These are phyloP conservation scores for Hymenoscyphus repandus DNA, from an alignment of 2,329 filamentous ascomycete genomes.

Conservation along the genomic window DNA sequence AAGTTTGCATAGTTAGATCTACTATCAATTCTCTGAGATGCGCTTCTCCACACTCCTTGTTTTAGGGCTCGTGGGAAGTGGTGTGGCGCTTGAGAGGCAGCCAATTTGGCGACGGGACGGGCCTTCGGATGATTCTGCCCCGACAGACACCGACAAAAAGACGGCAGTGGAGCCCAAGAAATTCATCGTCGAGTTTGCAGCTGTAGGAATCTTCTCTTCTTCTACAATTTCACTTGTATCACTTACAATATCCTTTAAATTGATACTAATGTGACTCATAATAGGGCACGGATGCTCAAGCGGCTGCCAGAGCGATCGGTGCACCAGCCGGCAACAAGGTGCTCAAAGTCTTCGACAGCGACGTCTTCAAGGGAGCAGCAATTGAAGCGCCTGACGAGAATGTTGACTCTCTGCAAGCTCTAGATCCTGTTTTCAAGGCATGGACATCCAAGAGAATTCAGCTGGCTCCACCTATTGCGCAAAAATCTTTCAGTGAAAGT, in stretches of 20 bases:
- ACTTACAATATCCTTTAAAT: background rate
- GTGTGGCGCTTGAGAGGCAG: background rate
- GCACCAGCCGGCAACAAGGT: background rate
- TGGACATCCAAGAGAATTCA: background rate
- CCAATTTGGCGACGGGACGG: background rate
- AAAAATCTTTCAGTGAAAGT: background rate
- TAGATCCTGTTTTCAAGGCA: background rate
- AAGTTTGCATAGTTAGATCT: too few species aligned
- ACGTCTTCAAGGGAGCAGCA: constrained; percentile 1
- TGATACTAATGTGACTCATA: background rate
- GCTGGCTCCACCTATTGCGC: background rate
- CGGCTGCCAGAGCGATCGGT: background rate
- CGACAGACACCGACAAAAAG: background rate
- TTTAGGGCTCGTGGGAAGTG: too few species aligned
- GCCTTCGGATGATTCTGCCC: background rate
- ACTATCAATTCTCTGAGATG: too few species aligned
- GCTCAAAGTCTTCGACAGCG: constrained; percentile 1
- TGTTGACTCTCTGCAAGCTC: background rate
- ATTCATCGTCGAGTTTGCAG: constrained; percentile 2
- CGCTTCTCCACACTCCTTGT: too few species aligned
- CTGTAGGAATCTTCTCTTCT: background rate
- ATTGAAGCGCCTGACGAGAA: background rate
- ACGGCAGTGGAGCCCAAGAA: background rate
- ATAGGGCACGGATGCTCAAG: background rate
- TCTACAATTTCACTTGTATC: background rate